Conservation (phyloP, 2,329 filamentous ascomycete genomes). For the Chlorencoelia australis region DNA sequence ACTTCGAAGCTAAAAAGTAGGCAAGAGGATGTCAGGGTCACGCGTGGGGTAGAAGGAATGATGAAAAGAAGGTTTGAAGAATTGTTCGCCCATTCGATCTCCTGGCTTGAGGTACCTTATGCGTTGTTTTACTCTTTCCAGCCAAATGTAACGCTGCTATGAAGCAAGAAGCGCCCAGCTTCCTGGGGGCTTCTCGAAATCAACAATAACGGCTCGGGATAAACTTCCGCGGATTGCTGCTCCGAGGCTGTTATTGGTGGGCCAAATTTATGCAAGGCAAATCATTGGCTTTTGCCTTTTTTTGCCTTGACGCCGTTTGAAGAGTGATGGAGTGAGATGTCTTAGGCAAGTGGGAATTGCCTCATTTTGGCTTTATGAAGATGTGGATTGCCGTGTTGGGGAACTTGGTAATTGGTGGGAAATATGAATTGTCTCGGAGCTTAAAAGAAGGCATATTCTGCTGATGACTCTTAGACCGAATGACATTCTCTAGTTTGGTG, state of each 20-base stretch:
- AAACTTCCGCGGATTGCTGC: neutral
- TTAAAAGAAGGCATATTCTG: neutral
- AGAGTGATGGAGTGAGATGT: no score
- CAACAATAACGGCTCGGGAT: neutral
- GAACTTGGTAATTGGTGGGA: neutral
- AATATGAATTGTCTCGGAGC: neutral
- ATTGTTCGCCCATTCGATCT: no score
- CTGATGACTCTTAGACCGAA: no score
- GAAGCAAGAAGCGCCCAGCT: neutral
- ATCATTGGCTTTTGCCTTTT: neutral
- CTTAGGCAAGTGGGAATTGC: no score
- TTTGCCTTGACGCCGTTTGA: constrained; percentile 1
- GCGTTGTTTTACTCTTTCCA: neutral
- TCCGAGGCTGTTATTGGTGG: neutral
- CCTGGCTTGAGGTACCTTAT: neutral
- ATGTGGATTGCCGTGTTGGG: neutral
- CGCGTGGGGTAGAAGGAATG: no score
- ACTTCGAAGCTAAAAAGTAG: neutral
- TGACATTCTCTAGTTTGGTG: neutral
- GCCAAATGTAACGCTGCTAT: neutral
- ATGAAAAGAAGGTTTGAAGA: no score
- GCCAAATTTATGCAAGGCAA: neutral
- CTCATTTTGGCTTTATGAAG: no score
- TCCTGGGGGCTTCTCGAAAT: neutral
- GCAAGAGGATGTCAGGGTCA: no score